Evolutionary conservation across 2,329 filamentous ascomycete species (phyloP).

Genomic region (Fusarium sp.): DNA sequence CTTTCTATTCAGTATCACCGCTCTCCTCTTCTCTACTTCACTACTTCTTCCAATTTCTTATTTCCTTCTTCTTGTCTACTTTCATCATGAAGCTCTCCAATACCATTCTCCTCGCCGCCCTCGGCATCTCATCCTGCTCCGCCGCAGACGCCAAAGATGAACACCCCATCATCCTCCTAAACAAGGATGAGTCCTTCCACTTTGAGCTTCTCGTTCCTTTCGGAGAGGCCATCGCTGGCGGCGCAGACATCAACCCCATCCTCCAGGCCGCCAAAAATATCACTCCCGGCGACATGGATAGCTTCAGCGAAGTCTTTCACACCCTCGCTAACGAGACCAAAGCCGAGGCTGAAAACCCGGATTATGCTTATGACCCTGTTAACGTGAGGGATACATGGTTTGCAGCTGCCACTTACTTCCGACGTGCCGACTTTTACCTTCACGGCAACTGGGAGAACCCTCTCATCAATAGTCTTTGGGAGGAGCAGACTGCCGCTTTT

Average conservation of each 20-base stretch:
- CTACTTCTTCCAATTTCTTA: not conserved
- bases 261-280: conserved; percentile 51
- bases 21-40: not conserved
- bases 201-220: conserved; percentile 6
- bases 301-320: conserved; percentile 44
- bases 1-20: not conserved
- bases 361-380: conserved; percentile 41
- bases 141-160: conserved; percentile 2
- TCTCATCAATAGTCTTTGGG: conserved; percentile 57
- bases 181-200: conserved; percentile 6
- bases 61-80: not conserved
- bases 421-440: conserved; percentile 60
- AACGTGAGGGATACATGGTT: conserved; percentile 52
- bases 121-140: not conserved
- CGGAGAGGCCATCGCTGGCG: conserved; percentile 5
- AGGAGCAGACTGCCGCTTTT: conserved; percentile 54
- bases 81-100: conserved; percentile 3
- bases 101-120: not conserved
- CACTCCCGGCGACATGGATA: conserved; percentile 43
- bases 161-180: conserved; percentile 4
- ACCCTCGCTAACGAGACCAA: conserved; percentile 44
- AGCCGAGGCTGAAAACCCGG: conserved; percentile 37
- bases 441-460: conserved; percentile 59
- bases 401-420: conserved; percentile 59
- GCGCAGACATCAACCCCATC: conserved; percentile 51